Evolutionary conservation across 495 filamentous ascomycete genomes (phyloP).

Genomic region (Letharia lupina): DNA sequence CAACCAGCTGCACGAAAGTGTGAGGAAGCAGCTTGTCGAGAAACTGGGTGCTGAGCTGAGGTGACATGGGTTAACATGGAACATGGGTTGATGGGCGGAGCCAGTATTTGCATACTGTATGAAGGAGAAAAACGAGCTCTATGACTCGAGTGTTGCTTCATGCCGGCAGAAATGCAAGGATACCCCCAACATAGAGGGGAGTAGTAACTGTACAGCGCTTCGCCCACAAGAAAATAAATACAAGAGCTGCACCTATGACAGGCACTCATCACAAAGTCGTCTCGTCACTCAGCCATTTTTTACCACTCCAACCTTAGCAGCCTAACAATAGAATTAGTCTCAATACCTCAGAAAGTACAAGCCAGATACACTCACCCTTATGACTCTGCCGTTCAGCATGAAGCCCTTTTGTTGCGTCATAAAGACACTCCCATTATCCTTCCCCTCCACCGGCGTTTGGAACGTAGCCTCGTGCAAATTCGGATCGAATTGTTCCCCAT

Average conservation of each 20-base stretch:
- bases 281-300: slow-evolving; percentile 39
- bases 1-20: slow-evolving; percentile 63
- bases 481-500: slow-evolving; percentile 77
- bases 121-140: neutral
- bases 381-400: slow-evolving; percentile 75
- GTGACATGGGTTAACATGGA: slow-evolving; percentile 31
- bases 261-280: neutral
- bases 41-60: slow-evolving; percentile 75
- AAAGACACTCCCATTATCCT: slow-evolving; percentile 87
- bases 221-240: slow-evolving; percentile 1
- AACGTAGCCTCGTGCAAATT: slow-evolving; percentile 95
- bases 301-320: slow-evolving; percentile 92
- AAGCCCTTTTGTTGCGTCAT: slow-evolving; percentile 93
- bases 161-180: slow-evolving; percentile 21
- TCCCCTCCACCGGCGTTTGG: slow-evolving; percentile 70
- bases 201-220: slow-evolving; percentile 12
- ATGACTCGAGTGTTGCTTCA: neutral
- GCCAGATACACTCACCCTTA: slow-evolving; percentile 50
- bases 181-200: slow-evolving; percentile 19
- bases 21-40: slow-evolving; percentile 52
- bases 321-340: slow-evolving; percentile 28
- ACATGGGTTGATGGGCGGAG: neutral
- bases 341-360: neutral
- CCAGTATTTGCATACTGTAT: neutral
- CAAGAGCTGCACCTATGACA: neutral